Evolutionary conservation across 148 eudicot genomes (phyloP), one percentile per base, ranked within the genome.

Genomic region (Fagopyrum esculentum): DNA sequence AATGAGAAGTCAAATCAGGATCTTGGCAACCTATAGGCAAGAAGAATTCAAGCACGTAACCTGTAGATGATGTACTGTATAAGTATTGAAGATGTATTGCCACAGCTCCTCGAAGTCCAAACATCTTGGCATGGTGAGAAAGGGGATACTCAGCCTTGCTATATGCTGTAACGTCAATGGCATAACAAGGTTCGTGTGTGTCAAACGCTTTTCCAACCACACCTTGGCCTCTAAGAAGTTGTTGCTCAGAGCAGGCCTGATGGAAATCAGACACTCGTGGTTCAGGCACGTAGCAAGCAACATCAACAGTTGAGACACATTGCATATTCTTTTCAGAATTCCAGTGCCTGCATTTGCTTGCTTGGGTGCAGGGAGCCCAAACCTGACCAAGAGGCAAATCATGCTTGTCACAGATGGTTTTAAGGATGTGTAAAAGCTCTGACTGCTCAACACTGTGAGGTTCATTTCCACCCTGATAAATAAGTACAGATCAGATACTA

Each of bases 221-320:
- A 15, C 98, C 98, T 75, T 81, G 93, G 17, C 86, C 88, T 80
- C 73, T 77, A 47, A 84, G 77, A 59, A 93, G 80, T 79, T 89
- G 92, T 64, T 90, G 88, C 79, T 89, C 87, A 19, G 89, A 85
- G 77, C 98, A 93, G 22, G 98, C 98, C 78, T 83, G 85, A 29
- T 86, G 93, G 73, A 93, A 93, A 63, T 81, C 89, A 11, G 78
- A 49, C 72, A 92, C 93, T 70, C 77, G 73, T 76, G 71, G 84
- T 79, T 90, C 88, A 10, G 74, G 86, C 43, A 92, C 84, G 72
- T 88, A 90, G 81, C 90, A 94, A 74, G 93, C 97, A 16, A 86
- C 83, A 77, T 86, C 85, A 17, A 90, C 73, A 17, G 84, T 86
- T 51, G 97, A 94, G 74, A 87, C 80, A 73, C 97, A 90, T 44